Evolutionary conservation across 1,139 yeast genomes (phyloP), one percentile per base, ranked within the genome.

Genomic region (Suhomyces ambrosiae): DNA sequence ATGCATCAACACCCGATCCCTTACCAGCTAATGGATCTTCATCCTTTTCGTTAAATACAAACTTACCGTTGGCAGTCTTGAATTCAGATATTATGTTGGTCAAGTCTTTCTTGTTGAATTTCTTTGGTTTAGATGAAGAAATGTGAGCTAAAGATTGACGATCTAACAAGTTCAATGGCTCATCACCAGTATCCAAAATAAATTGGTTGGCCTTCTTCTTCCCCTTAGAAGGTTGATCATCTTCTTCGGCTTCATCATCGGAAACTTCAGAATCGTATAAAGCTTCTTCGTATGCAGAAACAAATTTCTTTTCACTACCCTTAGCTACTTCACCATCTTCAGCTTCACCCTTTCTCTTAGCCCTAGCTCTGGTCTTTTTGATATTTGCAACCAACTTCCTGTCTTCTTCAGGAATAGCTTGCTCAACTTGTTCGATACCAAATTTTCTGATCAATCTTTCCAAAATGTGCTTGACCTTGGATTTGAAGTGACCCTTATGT

Each of bases 401-500:
- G 57, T 94, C 97, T 40, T 82, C 90, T 58, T 68, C 96, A 11
- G 99, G 99, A 65, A 92, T 89, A 35, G 80, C 79, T 37, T 68
- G 68, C 56, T 86, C 96, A 40, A 92, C 77, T 25, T 70, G 76
- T 25, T 89, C 97, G 47, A 79, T 76, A 12, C 98, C 97, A 57
- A 87, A 89, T 55, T 89, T 82, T 61, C 98, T 80, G 38, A 92
- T 79, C 54, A 92, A 71, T 55, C 98, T 79, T 70, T 92, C 98
- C 46, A 92, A 71, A 44, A 92, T 85, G 56, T 92, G 97, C 67
- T 88, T 88, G 29, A 92, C 94, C 63, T 87, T 90, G 19, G 89
- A 78, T 60, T 87, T 88, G 74, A 94, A 90, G 56, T 89, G 96
- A 27, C 95, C 95, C 54, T 87, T 87, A 64, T 90, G 97, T 60